Evolutionary conservation across 805 yeast genomes (phyloP).

Genomic region (Helenozyma baotianmanensis): DNA sequence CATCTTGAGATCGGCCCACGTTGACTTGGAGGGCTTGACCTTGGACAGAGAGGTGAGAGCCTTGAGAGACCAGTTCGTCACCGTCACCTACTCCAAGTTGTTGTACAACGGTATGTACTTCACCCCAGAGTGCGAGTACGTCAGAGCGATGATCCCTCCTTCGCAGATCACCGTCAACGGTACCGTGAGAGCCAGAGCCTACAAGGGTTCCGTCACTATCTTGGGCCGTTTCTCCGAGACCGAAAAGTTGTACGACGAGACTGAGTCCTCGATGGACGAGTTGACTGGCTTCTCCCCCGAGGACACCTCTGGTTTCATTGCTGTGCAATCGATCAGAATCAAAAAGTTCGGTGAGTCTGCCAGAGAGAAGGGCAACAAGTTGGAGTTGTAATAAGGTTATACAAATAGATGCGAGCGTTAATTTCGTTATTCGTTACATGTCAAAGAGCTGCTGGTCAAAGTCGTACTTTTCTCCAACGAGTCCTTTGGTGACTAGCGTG

Average conservation of each 20-base stretch:
- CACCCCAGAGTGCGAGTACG: conserved; percentile 97
- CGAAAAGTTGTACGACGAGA: conserved; percentile 95
- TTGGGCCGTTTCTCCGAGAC: conserved; percentile 94
- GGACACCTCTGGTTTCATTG: conserved; percentile 95
- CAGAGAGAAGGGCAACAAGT: conserved; percentile 65
- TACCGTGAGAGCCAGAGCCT: conserved; percentile 86
- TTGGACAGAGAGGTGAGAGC: conserved; percentile 97
- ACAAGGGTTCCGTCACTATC: conserved; percentile 82
- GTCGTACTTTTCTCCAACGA: conserved; percentile 34
- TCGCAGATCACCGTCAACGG: conserved; percentile 96
- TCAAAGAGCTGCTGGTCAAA: conserved; percentile 8
- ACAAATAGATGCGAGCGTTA: background rate
- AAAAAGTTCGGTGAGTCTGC: conserved; percentile 97
- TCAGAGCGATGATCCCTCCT: conserved; percentile 89
- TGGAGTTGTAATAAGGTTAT: conserved; percentile 34
- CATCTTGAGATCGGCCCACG: conserved; percentile 85
- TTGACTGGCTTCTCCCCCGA: conserved; percentile 96
- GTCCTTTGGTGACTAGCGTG: conserved; percentile 23
- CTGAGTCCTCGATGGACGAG: conserved; percentile 99
- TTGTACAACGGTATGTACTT: conserved; percentile 97
- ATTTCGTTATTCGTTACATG: background rate
- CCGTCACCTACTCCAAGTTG: conserved; percentile 83
- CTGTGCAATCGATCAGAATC: conserved; percentile 96
- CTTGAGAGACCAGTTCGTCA: conserved; percentile 92
- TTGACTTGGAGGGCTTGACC: conserved; percentile 95